A percentile compares a stretch with the other conserved stretches of the same genome.
Evolutionary conservation across 1,284 basidiomycete genomes (phyloP).

Genomic region (Malassezia nana): DNA sequence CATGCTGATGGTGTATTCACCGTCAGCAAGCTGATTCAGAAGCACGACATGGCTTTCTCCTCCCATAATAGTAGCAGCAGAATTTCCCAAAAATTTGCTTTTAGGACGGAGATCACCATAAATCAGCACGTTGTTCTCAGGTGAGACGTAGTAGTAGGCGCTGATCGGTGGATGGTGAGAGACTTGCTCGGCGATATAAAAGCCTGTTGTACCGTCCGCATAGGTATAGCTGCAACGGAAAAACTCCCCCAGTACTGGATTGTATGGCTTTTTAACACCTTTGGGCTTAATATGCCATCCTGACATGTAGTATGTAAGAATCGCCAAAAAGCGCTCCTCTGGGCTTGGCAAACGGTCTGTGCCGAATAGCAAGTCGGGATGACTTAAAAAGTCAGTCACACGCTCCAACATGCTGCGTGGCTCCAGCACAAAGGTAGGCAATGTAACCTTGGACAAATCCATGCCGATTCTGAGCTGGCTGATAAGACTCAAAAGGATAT

Average conservation of each 20-base stretch:
- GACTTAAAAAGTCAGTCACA: constrained; percentile 82
- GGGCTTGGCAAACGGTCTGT: constrained; percentile 66
- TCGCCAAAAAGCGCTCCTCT: constrained; percentile 80
- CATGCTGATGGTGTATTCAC: constrained; percentile 45
- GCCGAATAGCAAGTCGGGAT: constrained; percentile 92
- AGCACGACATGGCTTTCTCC: constrained; percentile 61
- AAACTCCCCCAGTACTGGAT: constrained; percentile 92
- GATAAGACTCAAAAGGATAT: constrained; percentile 55
- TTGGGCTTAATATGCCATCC: constrained; percentile 99
- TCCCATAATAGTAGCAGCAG: constrained; percentile 60
- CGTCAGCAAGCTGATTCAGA: constrained; percentile 38
- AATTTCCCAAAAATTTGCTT: constrained; percentile 87
- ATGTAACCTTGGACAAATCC: constrained; percentile 84
- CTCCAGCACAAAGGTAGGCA: constrained; percentile 47
- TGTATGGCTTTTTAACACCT: constrained; percentile 99
- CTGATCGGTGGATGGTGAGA: constrained; percentile 91
- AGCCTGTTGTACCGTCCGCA: constrained; percentile 76
- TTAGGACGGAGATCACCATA: constrained; percentile 91
- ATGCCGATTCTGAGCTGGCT: constrained; percentile 81
- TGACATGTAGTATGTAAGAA: constrained; percentile 89
- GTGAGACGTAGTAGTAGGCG: constrained; percentile 91
- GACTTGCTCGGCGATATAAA: constrained; percentile 96
- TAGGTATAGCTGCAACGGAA: constrained; percentile 95
- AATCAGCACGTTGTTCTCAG: constrained; percentile 68
- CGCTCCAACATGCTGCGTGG: constrained; percentile 47